Evolutionary conservation across 768 basidiomycete genomes (phyloP), one percentile per base, ranked within the genome.

Genomic region (Suillus plorans): DNA sequence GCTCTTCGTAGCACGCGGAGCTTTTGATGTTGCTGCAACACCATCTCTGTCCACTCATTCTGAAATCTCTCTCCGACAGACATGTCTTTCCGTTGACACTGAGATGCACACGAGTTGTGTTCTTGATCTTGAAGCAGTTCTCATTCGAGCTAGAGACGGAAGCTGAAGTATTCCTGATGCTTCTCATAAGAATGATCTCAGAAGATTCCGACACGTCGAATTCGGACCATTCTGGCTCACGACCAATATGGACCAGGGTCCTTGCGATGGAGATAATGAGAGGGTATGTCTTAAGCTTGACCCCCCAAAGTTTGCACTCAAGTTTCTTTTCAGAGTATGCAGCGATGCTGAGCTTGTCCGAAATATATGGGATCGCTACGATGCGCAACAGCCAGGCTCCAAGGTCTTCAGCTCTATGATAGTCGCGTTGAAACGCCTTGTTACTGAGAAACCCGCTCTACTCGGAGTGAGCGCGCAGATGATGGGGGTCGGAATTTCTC

Each of bases 201-300:
- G 85, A 89, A 14, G 89, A 90, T 28, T 69, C 76, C 37, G 76
- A 78, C 6, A 73, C 74, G 14, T 70, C 42, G 67, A 42, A 61
- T 55, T 34, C 63, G 28, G 72, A 80, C 64, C 70, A 70, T 78
- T 62, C 61, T 36, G 65, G 69, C 9, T 62, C 71, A 61, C 83
- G 87, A 36, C 92, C 94, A 1, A 75, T 81, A 37, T 99, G 96
- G 95, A 91, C 94, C 82, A 82, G 95, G 18, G 94, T 97, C 0
- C 82, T 99, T 10, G 89, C 94, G 2, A 89, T 97, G 88, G 96
- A 99, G 73, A 90, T 95, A 53, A 88, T 97, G 80, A 82, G 95
- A 74, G 96, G 94, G 89, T 91, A 70, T 44, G 76, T 67, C 44
- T 22, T 42, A 22, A 18, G 13, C 13, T 34, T 49, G 12, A 37